Base-by-base conservation (phyloP, 176 grass and related monocot genomes). In the Lolium perenne region DNA sequence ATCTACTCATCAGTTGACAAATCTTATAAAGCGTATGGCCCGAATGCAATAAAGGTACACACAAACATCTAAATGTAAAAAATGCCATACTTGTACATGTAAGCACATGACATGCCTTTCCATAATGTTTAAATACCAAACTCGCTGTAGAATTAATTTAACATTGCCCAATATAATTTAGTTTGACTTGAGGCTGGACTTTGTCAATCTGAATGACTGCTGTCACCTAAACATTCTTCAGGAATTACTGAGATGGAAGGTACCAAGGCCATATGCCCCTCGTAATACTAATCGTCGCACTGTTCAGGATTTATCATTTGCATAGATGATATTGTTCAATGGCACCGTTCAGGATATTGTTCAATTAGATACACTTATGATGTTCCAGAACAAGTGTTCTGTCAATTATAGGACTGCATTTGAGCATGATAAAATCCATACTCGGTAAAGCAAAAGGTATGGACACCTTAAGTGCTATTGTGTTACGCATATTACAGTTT, bases 261-360 rank as follows among this genome's bases (percentile, higher is more conserved):
- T 98, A 57, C 86, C 90, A 76, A 95, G 85, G 83, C 96, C 96
- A 69, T 98, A 98, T 89, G 93, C 85, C 49, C 93, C 96, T 71
- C 68, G 17, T 53, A 86, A 72, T 88, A 77, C 87, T 86, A 87
- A 58, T 71, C 80, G 82, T 38, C 79, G 45, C 80, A 88, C 75
- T 92, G 26, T 86, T 89, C 85, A 91, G 49, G 76, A 77, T 16
- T 41, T 81, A 20, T 84, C 89, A 58, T 84, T 84, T 87, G 51
- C 60, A 53, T 91, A 84, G 46, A 85, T 68, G 73, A 38, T 59
- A 66, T 26, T 56, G 60, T 22, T 55, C 60, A 68, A 17, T 13
- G 21, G 67, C 78, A 80, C 74, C 25, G 79, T 81, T 69, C 41
- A 32, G 32, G 32, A 35, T 35, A 35, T 35, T 35, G 32, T 35